Evolutionary conservation across 257 asterid genomes (phyloP).

Genomic region (Solanum appendiculatum): DNA sequence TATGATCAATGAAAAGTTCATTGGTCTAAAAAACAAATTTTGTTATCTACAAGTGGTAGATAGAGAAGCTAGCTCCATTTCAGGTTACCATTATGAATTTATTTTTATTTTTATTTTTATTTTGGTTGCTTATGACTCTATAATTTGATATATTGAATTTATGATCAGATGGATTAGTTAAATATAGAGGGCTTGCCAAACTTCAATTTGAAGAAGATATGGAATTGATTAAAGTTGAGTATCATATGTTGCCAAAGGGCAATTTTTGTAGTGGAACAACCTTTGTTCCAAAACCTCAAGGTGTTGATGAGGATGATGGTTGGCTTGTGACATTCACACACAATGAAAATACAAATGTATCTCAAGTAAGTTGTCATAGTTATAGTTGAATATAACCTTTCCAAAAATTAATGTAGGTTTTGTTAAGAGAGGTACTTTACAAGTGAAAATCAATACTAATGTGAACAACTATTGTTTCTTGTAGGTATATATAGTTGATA

Average conservation of each 20-base stretch:
- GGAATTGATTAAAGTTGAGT: constrained; percentile 1
- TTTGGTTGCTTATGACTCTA: neutral
- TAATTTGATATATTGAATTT: neutral
- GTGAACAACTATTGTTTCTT: neutral
- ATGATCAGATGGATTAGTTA: neutral
- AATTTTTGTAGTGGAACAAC: constrained; percentile 13
- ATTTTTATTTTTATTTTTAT: neutral
- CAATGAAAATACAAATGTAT: constrained; percentile 4
- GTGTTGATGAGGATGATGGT: constrained; percentile 21
- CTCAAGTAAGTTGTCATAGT: constrained; percentile 1
- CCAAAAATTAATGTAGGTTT: neutral
- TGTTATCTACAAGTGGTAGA: constrained; percentile 44
- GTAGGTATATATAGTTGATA: constrained; percentile 28
- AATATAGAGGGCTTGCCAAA: neutral
- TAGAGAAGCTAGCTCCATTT: constrained; percentile 26
- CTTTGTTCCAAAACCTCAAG: constrained; percentile 7
- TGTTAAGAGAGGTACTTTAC: neutral
- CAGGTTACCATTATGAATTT: constrained; percentile 25
- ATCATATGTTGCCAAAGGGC: constrained; percentile 10
- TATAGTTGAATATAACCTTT: neutral
- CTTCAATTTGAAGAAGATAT: neutral
- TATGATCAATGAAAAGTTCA: constrained; percentile 34
- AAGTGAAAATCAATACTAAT: neutral
- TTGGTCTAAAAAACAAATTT: constrained; percentile 25
- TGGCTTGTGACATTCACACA: constrained; percentile 22